Evolutionary conservation across 163 green algal species (phyloP), one percentile per base, ranked within the genome.

Genomic region (Prototheca wickerhamii): DNA sequence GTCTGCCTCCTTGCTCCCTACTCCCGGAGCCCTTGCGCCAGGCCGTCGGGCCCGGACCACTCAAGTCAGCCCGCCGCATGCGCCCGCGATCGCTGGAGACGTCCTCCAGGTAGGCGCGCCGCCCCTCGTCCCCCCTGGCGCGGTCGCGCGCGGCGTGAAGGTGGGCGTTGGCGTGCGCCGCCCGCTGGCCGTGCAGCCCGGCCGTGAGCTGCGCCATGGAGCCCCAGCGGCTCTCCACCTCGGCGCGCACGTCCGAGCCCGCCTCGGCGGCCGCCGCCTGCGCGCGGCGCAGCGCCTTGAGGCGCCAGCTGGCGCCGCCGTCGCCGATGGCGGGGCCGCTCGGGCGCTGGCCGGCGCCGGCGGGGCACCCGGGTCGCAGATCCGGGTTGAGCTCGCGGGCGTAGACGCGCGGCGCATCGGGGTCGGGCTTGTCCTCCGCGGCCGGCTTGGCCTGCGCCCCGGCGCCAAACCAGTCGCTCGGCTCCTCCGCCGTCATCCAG

Each of bases 211-310:
- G 58, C 1, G 37, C 42, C 26, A 94, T 37, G 2, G 82, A 90
- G 23, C 82, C 85, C 71, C 73, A 90, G 15, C 83, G 75, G 61
- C 91, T 79, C 0, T 67, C 70, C 26, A 94, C 83, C 50, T 91
- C 77, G 50, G 88, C 73, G 49, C 57, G 40, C 40, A 78, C 17
- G 21, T 49, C 44, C 46, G 52, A 57, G 34, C 76, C 76, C 62
- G 74, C 49, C 58, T 69, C 61, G 1, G 35, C 58, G 0, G 86
- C 86, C 49, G 81, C 75, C 67, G 86, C 64, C 67, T 89, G 79
- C 44, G 89, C 87, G 3, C 89, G 76, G 44, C 82, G 73, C 25
- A 96, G 80, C 33, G 87, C 89, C 79, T 96, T 96, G n/a, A 95
- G 58, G 20, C 88, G 81, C 89, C 89, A 96, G 77, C 79, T 90